These are phyloP conservation scores for Colletotrichum tofieldiae DNA, from an alignment of 2,329 filamentous ascomycete genomes.

Conservation along the genomic window DNA sequence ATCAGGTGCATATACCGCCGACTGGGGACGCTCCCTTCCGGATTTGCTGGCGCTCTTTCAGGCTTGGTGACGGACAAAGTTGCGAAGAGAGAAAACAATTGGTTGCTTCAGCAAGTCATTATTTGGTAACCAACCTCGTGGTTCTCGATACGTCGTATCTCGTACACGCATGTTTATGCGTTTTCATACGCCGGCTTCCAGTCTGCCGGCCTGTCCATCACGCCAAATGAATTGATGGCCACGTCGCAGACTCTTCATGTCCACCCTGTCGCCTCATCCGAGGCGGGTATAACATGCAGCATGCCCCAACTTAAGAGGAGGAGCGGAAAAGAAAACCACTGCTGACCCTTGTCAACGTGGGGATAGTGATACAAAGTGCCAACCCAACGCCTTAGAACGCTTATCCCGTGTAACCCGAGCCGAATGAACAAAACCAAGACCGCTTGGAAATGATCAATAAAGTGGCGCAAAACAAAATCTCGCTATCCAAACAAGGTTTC, in stretches of 20 bases:
- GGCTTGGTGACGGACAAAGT: not conserved
- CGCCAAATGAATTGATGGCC: not conserved
- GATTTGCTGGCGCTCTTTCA: not conserved
- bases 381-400: slow-evolving; percentile 39
- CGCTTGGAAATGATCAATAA: not conserved
- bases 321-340: not conserved
- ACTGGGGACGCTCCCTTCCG: not conserved
- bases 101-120: slow-evolving; percentile 4
- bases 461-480: not conserved
- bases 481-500: not conserved
- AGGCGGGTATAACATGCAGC: slow-evolving; percentile 1
- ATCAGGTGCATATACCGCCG: not conserved
- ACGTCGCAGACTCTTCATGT: not conserved
- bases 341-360: slow-evolving; percentile 11
- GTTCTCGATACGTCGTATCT: not conserved
- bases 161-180: not conserved
- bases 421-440: not conserved
- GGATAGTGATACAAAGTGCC: slow-evolving; percentile 48
- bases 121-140: not conserved
- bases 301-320: not conserved
- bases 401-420: slow-evolving; percentile 15
- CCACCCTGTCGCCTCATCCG: not conserved
- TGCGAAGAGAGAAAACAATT: not conserved
- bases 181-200: not conserved
- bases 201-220: not conserved